Conservation (phyloP, 2,329 filamentous ascomycete genomes). For the Monilinia fructigena region DNA sequence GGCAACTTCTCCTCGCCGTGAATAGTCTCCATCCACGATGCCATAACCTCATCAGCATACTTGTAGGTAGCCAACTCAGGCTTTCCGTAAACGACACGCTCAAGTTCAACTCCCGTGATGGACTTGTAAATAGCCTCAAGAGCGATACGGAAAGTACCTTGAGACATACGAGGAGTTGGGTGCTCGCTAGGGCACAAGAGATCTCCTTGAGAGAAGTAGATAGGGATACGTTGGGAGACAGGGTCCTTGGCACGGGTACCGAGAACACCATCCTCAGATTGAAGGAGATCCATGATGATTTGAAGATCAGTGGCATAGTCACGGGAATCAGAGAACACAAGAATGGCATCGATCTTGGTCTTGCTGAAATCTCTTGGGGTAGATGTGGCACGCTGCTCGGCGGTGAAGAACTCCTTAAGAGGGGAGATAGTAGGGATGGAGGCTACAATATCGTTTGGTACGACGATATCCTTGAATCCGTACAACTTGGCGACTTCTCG, state of each 20-base stretch:
- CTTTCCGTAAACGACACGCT: constrained; percentile 76
- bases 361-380: constrained; percentile 62
- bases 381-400: constrained; percentile 64
- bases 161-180: constrained; percentile 67
- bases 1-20: constrained; percentile 55
- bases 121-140: constrained; percentile 73
- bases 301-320: constrained; percentile 75
- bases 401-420: constrained; percentile 63
- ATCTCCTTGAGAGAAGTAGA: constrained; percentile 70
- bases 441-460: constrained; percentile 71
- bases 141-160: constrained; percentile 72
- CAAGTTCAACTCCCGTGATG: constrained; percentile 66
- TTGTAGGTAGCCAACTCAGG: constrained; percentile 74
- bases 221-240: constrained; percentile 64
- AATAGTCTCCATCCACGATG: constrained; percentile 72
- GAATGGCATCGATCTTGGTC: constrained; percentile 69
- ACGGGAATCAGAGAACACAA: constrained; percentile 72
- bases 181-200: constrained; percentile 64
- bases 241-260: constrained; percentile 66
- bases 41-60: constrained; percentile 72
- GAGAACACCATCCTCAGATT: constrained; percentile 65
- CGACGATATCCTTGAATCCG: constrained; percentile 70
- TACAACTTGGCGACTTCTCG: constrained; percentile 71
- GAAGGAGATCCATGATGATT: constrained; percentile 72
- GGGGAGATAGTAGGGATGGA: constrained; percentile 68